Evolutionary conservation across 2,329 filamentous ascomycete genomes (phyloP).

Genomic region (Colletotrichum theobromicola): DNA sequence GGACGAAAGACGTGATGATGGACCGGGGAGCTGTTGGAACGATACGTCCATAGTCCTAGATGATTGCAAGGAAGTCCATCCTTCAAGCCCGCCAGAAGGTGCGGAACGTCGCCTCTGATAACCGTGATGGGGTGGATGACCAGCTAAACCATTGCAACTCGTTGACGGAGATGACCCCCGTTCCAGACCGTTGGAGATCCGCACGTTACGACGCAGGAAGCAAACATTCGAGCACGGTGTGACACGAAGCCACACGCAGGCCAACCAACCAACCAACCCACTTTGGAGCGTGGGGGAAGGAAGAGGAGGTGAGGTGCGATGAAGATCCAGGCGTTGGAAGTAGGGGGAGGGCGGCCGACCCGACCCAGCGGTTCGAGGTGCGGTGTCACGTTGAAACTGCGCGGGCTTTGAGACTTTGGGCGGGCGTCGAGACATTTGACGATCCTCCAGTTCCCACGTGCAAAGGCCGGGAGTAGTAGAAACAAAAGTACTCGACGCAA

Average conservation of each 20-base stretch:
- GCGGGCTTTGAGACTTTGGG: not conserved
- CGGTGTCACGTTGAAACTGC: not conserved
- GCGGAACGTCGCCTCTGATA: not conserved
- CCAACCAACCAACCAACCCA: fast-evolving
- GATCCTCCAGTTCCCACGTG: not conserved
- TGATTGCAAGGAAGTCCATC: not conserved
- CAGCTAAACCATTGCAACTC: not conserved
- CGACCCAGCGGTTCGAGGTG: not conserved
- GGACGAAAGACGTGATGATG: not conserved
- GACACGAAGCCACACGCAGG: not conserved
- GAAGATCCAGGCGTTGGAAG: not conserved
- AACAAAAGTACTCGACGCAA: not conserved
- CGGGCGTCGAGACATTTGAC: not conserved
- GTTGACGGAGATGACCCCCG: not conserved
- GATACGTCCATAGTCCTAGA: not conserved
- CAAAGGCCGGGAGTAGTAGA: not conserved
- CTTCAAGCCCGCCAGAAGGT: not conserved
- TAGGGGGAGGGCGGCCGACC: not conserved
- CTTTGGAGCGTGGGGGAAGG: not conserved
- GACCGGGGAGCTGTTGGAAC: not conserved
- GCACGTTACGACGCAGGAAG: not conserved
- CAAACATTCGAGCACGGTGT: not conserved
- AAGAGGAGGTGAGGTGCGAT: not conserved
- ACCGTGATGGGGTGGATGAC: not conserved
- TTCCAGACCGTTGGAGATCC: not conserved